Base-by-base conservation (phyloP, 2,329 filamentous ascomycete species). In the Fusarium praegraminearum region DNA sequence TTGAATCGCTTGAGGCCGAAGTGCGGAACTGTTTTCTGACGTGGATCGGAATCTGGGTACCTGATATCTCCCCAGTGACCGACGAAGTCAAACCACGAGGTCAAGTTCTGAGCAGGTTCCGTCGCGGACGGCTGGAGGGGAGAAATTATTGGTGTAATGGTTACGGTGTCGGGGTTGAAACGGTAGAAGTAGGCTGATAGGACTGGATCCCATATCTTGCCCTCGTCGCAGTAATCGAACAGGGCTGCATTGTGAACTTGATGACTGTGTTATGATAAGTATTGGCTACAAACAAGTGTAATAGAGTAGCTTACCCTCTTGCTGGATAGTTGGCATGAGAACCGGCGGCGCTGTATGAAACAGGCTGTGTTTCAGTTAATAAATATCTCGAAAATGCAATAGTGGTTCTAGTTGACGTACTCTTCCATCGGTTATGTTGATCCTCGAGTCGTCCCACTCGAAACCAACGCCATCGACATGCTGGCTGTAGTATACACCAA, bases 151-250 rank as follows among this genome's bases (percentile, higher is more conserved):
- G 69, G 52, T 1, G 71, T 76, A 4, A 80, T 33, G 0, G 55
- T 69, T 26, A 66, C 72, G 2, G 68, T 72, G 2, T 60, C 33
- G 8, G 76, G 65, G n/a, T 80, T 62, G 46, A 78, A 74, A 32
- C 67, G 75, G 44, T 79, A 80, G 43, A 79, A 80, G 61, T 79
- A 78, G 16, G 79, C 79, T 3, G 78, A 79, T 5, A 75, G 70
- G 3, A 79, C 52, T 1, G 79, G 79, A 50, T 80, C 77, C 79
- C 78, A 80, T 8, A 57, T 67, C 20, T 62, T 68, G 1, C 79
- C 79, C 40, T 73, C 62, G n/a, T 79, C 73, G 44, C 79, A 80
- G 35, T 76, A 77, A 57, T 80, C 79, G 13, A 77, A 32, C 41
- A 80, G 20, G 1, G 69, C 78, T 6, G 62, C 63, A 33, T 80